Conservation (phyloP, 1,139 yeast genomes). For the Petasospora fabianii region DNA sequence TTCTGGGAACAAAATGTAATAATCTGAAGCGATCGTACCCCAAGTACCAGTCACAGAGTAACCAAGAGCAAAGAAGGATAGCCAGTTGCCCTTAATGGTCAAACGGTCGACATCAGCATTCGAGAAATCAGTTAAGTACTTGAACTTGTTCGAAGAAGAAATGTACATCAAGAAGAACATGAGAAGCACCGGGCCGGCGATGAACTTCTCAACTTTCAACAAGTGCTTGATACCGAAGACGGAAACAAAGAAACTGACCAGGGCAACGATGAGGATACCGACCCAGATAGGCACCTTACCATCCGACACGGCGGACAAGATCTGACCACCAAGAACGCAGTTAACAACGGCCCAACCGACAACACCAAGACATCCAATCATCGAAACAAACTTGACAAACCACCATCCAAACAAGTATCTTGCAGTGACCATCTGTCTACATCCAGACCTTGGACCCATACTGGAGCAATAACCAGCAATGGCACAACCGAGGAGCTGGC, state of each 20-base stretch:
- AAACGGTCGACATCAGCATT: constrained; percentile 35
- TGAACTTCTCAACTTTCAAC: constrained; percentile 60
- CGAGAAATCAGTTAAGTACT: constrained; percentile 27
- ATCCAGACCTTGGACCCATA: constrained; percentile 86
- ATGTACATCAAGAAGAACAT: constrained; percentile 70
- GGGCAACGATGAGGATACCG: constrained; percentile 69
- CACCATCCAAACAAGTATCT: constrained; percentile 80
- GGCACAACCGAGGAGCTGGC: constrained; percentile 62
- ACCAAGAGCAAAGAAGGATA: constrained; percentile 69
- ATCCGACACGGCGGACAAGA: constrained; percentile 59
- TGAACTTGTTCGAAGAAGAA: constrained; percentile 54
- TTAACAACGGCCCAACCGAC: constrained; percentile 86
- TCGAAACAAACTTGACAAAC: constrained; percentile 69
- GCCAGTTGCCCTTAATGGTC: constrained; percentile 59
- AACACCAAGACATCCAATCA: constrained; percentile 70
- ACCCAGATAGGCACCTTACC: constrained; percentile 64
- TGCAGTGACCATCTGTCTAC: constrained; percentile 82
- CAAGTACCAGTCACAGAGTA: constrained; percentile 85
- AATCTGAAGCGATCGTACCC: constrained; percentile 88
- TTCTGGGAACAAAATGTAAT: constrained; percentile 80
- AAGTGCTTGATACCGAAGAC: constrained; percentile 75
- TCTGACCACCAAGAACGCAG: constrained; percentile 83
- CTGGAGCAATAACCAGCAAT: constrained; percentile 78
- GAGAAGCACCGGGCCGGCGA: constrained; percentile 66
- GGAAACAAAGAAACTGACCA: constrained; percentile 61